A percentile compares a stretch with the other conserved stretches of the same genome.
phyloP scores from a whole-genome alignment of 352 stramenopile species.

The Aphanomyces euteiches region DNA sequence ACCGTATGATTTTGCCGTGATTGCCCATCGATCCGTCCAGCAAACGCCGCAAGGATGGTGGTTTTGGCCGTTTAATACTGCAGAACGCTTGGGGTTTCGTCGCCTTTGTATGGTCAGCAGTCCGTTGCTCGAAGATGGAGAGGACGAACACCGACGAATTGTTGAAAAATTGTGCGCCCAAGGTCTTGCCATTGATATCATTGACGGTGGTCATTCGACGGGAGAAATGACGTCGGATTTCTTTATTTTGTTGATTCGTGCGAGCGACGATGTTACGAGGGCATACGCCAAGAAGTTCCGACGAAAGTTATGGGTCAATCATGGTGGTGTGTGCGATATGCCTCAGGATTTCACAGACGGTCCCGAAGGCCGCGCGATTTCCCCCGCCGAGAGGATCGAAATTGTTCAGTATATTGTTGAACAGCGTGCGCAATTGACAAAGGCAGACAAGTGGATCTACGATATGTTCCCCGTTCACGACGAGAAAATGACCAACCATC shows the following conservation, averaged over 20 bases:
- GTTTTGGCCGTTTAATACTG: conserved; percentile 24
- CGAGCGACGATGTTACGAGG: conserved; percentile 56
- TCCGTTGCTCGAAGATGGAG: conserved; percentile 51
- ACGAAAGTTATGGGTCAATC: conserved; percentile 73
- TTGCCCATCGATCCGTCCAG: conserved; percentile 66
- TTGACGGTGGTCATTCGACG: conserved; percentile 76
- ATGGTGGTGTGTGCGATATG: conserved; percentile 67
- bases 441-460: conserved; percentile 40
- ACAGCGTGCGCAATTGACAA: conserved; percentile 39
- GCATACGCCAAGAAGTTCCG: conserved; percentile 58
- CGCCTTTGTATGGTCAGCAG: conserved; percentile 58
- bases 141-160: conserved; percentile 77
- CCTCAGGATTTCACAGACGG: conserved; percentile 48
- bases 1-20: conserved; percentile 75
- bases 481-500: conserved; percentile 57
- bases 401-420: conserved; percentile 78
- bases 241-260: conserved; percentile 67
- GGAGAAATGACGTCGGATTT: conserved; percentile 53
- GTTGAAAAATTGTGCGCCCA: conserved; percentile 70
- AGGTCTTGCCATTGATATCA: conserved; percentile 76
- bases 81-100: conserved; percentile 53
- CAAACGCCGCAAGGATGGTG: conserved; percentile 9
- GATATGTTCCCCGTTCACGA: conserved; percentile 81
- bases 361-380: conserved; percentile 47
- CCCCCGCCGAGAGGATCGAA: conserved; percentile 69